These are phyloP conservation scores for Takashimella koratensis DNA, from an alignment of 1,284 basidiomycete genomes.

Conservation along the genomic window DNA sequence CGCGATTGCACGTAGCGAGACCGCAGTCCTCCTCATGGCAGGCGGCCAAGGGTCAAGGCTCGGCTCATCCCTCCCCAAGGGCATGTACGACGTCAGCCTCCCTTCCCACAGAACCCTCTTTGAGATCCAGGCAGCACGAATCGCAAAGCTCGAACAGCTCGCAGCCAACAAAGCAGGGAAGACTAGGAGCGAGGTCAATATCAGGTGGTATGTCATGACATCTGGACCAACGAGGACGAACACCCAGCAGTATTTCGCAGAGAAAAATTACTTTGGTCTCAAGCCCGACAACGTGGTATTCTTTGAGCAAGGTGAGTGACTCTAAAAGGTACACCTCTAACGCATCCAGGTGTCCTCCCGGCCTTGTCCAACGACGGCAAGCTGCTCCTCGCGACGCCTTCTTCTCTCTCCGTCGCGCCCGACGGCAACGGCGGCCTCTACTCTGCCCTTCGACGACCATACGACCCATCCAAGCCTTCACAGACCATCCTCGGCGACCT, in stretches of 20 bases:
- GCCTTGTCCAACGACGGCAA: constrained; percentile 93
- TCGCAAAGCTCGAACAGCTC: constrained; percentile 72
- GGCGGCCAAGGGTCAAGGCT: constrained; percentile 96
- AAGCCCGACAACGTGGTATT: constrained; percentile 76
- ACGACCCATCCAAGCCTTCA: constrained; percentile 56
- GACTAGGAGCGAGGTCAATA: constrained; percentile 58
- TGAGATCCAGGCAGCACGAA: constrained; percentile 94
- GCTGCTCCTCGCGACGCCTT: constrained; percentile 76
- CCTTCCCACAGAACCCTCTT: constrained; percentile 92
- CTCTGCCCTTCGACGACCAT: constrained; percentile 77
- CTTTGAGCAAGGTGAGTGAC: constrained; percentile 86
- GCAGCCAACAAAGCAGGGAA: constrained; percentile 59
- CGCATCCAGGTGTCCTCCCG: constrained; percentile 75
- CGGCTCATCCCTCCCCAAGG: constrained; percentile 89
- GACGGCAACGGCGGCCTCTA: constrained; percentile 98
- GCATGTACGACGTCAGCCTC: constrained; percentile 94
- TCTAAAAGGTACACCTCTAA: constrained; percentile 2
- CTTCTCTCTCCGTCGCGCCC: constrained; percentile 83
- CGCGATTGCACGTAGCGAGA: constrained; percentile 75
- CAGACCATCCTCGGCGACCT: constrained; percentile 82
- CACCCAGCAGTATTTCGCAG: constrained; percentile 81
- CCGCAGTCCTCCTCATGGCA: constrained; percentile 93
- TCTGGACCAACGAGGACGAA: constrained; percentile 87
- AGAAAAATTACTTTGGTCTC: constrained; percentile 81
- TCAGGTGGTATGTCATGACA: constrained; percentile 99